A percentile compares a stretch with the other conserved stretches of the same genome.
Conservation (phyloP, 306 rosid genomes). For the Coriaria nepalensis region DNA sequence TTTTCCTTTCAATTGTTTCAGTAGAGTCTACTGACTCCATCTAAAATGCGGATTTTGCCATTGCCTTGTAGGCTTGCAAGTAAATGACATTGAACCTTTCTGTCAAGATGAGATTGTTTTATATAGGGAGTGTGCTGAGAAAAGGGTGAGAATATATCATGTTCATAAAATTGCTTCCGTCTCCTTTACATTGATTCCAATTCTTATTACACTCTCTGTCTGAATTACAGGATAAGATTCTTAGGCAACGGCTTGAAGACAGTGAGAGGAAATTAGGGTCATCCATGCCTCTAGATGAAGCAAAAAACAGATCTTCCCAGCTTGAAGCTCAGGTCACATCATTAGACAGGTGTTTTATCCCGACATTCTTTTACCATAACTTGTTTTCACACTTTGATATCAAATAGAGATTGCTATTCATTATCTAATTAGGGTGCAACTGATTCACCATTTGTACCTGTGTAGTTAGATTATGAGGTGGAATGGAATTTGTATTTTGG, state of each 20-base stretch:
- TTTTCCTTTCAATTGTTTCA: neutral
- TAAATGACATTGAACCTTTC: conserved; percentile 90
- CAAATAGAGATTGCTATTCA: no score
- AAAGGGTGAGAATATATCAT: conserved; percentile 46
- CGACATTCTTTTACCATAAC: neutral
- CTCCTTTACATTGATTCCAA: conserved; percentile 3
- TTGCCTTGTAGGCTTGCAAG: conserved; percentile 62
- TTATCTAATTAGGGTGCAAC: no score
- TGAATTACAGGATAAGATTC: conserved; percentile 51
- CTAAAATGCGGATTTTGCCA: neutral
- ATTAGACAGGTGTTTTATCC: conserved; percentile 52
- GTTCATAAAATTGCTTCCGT: conserved; percentile 1
- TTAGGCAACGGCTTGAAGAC: conserved; percentile 66
- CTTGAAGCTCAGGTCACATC: conserved; percentile 73
- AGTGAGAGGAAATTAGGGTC: conserved; percentile 75
- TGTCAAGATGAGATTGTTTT: conserved; percentile 88
- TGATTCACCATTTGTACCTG: no score
- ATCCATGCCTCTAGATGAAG: conserved; percentile 78
- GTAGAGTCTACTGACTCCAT: neutral
- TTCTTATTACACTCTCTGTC: neutral
- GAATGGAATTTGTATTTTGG: neutral
- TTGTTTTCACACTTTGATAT: neutral
- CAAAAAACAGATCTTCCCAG: conserved; percentile 68
- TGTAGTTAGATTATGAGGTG: neutral
- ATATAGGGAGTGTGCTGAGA: conserved; percentile 66